These are phyloP conservation scores for Austroboletus rostrupii DNA, from an alignment of 1,284 basidiomycete species.

Conservation along the genomic window DNA sequence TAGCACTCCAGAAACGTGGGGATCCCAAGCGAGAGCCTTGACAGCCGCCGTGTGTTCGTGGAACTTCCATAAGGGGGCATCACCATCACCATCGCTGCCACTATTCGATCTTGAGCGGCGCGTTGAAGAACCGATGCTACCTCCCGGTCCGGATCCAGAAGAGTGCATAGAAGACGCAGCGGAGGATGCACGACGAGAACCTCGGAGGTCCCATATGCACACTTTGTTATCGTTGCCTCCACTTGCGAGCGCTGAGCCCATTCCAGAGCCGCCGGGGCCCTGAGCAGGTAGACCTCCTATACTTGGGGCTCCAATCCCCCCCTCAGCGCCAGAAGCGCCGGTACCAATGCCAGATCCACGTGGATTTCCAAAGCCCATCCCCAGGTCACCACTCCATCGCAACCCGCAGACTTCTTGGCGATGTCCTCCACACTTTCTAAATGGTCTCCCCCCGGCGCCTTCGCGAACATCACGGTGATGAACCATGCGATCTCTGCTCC, in stretches of 20 bases:
- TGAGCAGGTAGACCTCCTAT: constrained; percentile 24
- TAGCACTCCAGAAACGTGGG: constrained; percentile 87
- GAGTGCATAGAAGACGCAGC: constrained; percentile 18
- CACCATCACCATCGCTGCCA: constrained; percentile 41
- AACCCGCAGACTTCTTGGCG: constrained; percentile 96
- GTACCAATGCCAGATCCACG: constrained; percentile 18
- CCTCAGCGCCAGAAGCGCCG: constrained; percentile 12
- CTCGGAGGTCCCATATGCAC: constrained; percentile 88
- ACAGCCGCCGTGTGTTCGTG: constrained; percentile 96
- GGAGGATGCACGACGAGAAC: constrained; percentile 44
- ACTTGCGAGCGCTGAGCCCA: constrained; percentile 76
- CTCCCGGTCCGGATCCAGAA: constrained; percentile 27
- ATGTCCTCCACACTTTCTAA: constrained; percentile 79
- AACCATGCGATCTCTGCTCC: constrained; percentile 88
- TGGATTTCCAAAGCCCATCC: constrained; percentile 24
- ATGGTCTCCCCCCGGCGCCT: constrained; percentile 57
- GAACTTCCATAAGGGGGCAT: constrained; percentile 85
- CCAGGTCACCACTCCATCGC: constrained; percentile 70
- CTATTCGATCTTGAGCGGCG: constrained; percentile 26
- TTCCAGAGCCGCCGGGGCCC: constrained; percentile 33
- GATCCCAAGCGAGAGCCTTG: constrained; percentile 97
- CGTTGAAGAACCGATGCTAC: constrained; percentile 20
- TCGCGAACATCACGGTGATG: constrained; percentile 91
- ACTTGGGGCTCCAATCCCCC: constrained; percentile 20
- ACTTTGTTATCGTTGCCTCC: constrained; percentile 99